Evolutionary conservation across 2,329 filamentous ascomycete genomes (phyloP).

Genomic region (Diaporthe ampelina): DNA sequence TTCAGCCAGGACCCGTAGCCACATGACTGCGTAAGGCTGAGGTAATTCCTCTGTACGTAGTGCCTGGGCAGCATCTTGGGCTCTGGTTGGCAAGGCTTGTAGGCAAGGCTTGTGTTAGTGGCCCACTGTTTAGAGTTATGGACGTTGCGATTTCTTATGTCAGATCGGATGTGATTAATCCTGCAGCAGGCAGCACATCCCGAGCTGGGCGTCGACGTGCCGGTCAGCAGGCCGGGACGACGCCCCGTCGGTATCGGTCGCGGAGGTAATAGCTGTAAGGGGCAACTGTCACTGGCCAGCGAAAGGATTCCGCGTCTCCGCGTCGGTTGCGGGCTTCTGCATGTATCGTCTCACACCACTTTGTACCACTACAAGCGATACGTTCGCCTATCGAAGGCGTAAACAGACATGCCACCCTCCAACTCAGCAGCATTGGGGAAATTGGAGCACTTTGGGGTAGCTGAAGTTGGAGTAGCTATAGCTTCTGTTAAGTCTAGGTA

Average conservation of each 20-base stretch:
- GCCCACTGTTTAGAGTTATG: slow-evolving; percentile 7
- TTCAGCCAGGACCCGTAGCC: background rate
- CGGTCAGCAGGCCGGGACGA: background rate
- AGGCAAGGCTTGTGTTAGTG: background rate
- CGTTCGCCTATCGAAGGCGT: slow-evolving; percentile 4
- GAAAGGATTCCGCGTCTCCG: too few relatives aligned
- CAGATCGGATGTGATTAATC: slow-evolving; percentile 10
- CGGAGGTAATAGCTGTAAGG: background rate
- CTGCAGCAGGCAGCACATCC: background rate
- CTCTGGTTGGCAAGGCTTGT: too few relatives aligned
- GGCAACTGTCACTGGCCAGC: background rate
- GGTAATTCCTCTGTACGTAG: too few relatives aligned
- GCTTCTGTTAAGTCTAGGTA: background rate
- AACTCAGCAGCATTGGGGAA: slow-evolving; percentile 12
- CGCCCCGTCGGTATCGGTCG: background rate
- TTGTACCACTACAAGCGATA: slow-evolving; percentile 13
- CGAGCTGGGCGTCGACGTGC: background rate
- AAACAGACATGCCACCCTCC: slow-evolving; percentile 1
- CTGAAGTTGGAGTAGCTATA: slow-evolving; percentile 20
- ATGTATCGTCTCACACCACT: slow-evolving; percentile 12
- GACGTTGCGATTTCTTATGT: slow-evolving; percentile 11
- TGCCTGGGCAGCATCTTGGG: too few relatives aligned
- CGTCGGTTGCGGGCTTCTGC: slow-evolving; percentile 14
- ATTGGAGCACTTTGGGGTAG: slow-evolving; percentile 8
- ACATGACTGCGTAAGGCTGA: background rate